Evolutionary conservation across 208 protist species (phyloP), one percentile per base, ranked within the genome.

Genomic region (Leishmania braziliensis): DNA sequence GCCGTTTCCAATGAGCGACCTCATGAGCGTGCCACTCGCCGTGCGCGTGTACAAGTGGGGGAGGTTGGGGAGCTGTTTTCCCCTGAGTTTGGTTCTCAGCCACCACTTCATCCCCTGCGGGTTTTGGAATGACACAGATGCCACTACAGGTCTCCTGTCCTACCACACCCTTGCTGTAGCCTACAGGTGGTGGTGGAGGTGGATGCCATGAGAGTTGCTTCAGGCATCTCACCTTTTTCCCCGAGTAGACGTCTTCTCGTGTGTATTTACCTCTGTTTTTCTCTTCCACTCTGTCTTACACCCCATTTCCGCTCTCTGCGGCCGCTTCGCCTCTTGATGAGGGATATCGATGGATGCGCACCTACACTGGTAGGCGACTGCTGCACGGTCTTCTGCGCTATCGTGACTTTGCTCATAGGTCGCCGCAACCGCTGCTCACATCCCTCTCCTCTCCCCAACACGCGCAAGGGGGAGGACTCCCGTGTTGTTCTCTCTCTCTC

Each of bases 361-460:
- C 69, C 3, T 51, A 54, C 10, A 54, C 10, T 73, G 69, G 69
- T 29, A 18, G 69, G 69, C 53, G 46, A 10, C 69, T 73, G 69
- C 69, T 73, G 46, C 69, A 73, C 69, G 39, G 46, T 73, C 69
- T 14, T 73, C 39, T 73, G 69, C 46, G 10, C 43, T 18, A 73
- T 73, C 69, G 26, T 50, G n/a, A 46, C 43, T 54, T 23, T 46
- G 26, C 51, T 51, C 46, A 73, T 33, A 54, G 2, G 69, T 26
- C 69, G 23, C 16, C 46, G 9, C 51, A 46, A 46, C 46, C 39
- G 46, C 43, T n/a, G 46, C 69, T 26, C 73, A n/a, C 20, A 1
- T 3, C 12, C 10, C 46, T 53, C 36, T 74, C 33, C n/a, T 36
- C 39, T 66, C 2, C 53, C 16, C n/a, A 0, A n/a, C 72, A 54